phyloP scores from a whole-genome alignment of 192 early-diverging fungal genomes.

The Coemansia sp. region DNA sequence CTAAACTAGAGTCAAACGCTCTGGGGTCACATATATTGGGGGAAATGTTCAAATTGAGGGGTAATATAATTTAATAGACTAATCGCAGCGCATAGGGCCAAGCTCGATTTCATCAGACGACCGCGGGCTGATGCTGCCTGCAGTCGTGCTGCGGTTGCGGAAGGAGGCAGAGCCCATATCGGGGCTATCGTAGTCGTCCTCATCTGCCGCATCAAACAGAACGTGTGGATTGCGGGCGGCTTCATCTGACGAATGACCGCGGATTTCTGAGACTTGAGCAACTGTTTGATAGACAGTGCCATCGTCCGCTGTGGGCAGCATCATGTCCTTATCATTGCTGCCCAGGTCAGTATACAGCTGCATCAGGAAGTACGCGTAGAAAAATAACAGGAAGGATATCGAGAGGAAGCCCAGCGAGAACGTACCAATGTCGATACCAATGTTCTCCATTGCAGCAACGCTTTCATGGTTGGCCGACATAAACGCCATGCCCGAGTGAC shows the following conservation, averaged over 20 bases:
- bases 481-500: slow-evolving; percentile 62
- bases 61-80: background rate
- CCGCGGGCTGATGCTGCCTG: slow-evolving; percentile 11
- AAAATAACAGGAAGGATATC: slow-evolving; percentile 60
- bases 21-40: background rate
- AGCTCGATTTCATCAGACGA: slow-evolving; percentile 44
- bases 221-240: slow-evolving; percentile 22
- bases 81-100: slow-evolving; percentile 13
- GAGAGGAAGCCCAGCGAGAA: slow-evolving; percentile 61
- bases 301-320: slow-evolving; percentile 33
- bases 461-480: slow-evolving; percentile 66
- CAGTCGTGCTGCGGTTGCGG: background rate
- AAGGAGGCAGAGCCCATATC: background rate
- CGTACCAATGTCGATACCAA: slow-evolving; percentile 59
- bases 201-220: slow-evolving; percentile 35
- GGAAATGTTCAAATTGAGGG: too few relatives aligned
- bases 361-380: slow-evolving; percentile 57
- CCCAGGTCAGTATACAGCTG: slow-evolving; percentile 48
- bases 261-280: slow-evolving; percentile 12
- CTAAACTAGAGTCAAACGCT: background rate
- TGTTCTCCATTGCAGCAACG: slow-evolving; percentile 41
- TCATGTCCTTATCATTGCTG: slow-evolving; percentile 17
- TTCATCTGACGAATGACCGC: slow-evolving; percentile 7
- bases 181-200: slow-evolving; percentile 9
- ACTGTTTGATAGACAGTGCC: slow-evolving; percentile 35